These are phyloP conservation scores for Ruellia speciosa DNA, from an alignment of 305 asterid genomes.

Conservation along the genomic window DNA sequence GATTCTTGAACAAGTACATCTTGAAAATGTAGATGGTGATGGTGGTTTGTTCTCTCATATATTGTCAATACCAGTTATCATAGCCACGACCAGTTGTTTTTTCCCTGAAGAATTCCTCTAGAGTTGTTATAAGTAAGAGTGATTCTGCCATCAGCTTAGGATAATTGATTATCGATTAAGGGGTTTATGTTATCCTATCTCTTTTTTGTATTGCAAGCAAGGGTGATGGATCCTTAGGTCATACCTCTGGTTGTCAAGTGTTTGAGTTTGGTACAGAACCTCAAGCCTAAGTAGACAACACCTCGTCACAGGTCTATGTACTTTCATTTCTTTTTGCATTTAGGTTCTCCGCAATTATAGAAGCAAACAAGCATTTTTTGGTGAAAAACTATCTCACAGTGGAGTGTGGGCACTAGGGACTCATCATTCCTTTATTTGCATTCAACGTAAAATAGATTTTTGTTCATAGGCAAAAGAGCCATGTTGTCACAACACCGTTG, in stretches of 20 bases:
- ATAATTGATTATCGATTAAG: slow-evolving; percentile 6
- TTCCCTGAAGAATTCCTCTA: too few species aligned
- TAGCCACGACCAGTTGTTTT: too few species aligned
- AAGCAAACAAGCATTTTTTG: too few species aligned
- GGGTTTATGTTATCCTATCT: slow-evolving; percentile 1
- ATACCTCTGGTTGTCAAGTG: background rate
- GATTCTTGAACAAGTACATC: too few species aligned
- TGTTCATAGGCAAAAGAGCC: background rate
- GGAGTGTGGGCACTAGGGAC: background rate
- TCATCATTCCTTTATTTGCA: background rate
- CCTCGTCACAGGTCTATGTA: too few species aligned
- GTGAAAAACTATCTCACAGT: background rate
- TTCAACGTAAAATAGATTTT: background rate
- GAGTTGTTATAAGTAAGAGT: background rate
- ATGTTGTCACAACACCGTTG: background rate
- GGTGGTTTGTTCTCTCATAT: too few species aligned
- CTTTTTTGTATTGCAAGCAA: background rate
- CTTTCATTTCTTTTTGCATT: too few species aligned
- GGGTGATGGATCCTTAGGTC: background rate
- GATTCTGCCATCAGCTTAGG: background rate
- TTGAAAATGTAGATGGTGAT: too few species aligned
- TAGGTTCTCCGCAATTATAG: too few species aligned
- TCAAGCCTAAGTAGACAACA: background rate
- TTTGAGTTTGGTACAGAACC: slow-evolving; percentile 4
- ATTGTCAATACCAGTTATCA: too few species aligned